Base-by-base conservation (phyloP, 139 green algal genomes). In the Chlamydomonas asymmetrica region DNA sequence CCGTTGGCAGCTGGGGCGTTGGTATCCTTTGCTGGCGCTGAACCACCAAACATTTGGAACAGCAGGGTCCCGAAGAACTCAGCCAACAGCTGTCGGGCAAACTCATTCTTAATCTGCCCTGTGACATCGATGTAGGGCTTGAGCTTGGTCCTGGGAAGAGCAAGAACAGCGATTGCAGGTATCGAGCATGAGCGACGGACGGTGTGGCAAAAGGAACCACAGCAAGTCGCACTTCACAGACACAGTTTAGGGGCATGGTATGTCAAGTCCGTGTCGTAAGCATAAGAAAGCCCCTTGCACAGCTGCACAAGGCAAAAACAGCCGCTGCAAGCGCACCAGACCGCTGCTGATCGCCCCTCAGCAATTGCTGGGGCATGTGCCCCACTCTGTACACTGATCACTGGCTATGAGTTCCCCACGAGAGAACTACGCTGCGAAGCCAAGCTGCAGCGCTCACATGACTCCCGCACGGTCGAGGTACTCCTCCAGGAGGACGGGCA, bases 11-110 rank as follows among this genome's bases (percentile, higher is more conserved):
- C 81, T 18, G 85, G 81, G 0, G 85, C 81, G 66, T 76, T 84
- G 34, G 81, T 87, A 50, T 87, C 85, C 73, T 87, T 86, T 5
- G 81, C 75, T 4, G 85, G 85, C 27, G 85, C 85, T 27, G 85
- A 85, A 32, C 85, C 85, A 59, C 85, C 85, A 65, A 90, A 90
- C 62, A 90, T 80, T 62, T 90, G 85, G 73, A 87, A 87, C 31
- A 84, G 73, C 69, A 90, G 39, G 25, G 81, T 88, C 38, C 85
- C 85, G n/a, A 84, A 80, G 64, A 90, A 90, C 68, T 90, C 85
- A 13, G 85, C 85, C 6, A 90, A 35, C 0, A 90, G 65, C 64
- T 75, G 77, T 5, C 85, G 81, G 1, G 77, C 23, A 20, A 83
- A 80, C 27, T 85, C 81, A 31, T 80, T 82, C 38, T 70, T 71